Evolutionary conservation across 1,139 yeast genomes (phyloP).

Genomic region (Taphrina populina): DNA sequence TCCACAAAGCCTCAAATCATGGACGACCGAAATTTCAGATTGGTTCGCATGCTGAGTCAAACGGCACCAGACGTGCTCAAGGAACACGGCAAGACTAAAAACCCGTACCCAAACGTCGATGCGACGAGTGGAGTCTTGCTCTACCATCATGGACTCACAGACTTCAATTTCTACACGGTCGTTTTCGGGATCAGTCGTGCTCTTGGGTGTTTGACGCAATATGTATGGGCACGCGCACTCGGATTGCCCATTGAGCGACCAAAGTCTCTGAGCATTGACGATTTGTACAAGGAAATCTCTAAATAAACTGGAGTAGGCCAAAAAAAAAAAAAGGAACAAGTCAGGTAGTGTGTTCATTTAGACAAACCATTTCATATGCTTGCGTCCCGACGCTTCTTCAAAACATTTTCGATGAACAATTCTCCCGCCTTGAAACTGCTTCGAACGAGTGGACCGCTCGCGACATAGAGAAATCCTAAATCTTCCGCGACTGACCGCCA

Average conservation of each 20-base stretch:
- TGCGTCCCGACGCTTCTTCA: slow-evolving; percentile 53
- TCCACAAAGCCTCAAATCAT: slow-evolving; percentile 57
- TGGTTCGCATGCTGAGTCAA: slow-evolving; percentile 64
- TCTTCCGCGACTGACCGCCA: slow-evolving; percentile 89
- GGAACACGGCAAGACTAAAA: slow-evolving; percentile 62
- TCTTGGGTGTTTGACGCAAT: slow-evolving; percentile 66
- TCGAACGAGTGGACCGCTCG: slow-evolving; percentile 94
- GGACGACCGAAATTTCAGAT: slow-evolving; percentile 88
- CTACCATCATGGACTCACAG: slow-evolving; percentile 59
- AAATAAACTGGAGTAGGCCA: no score
- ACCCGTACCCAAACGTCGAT: slow-evolving; percentile 66
- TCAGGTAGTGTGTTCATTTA: no score
- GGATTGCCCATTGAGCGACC: slow-evolving; percentile 98
- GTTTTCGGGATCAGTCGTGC: slow-evolving; percentile 62
- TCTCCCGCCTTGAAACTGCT: slow-evolving; percentile 98
- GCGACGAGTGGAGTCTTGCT: slow-evolving; percentile 59
- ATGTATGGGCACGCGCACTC: slow-evolving; percentile 91
- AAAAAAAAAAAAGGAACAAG: no score
- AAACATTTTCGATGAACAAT: slow-evolving; percentile 90
- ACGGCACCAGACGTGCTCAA: slow-evolving; percentile 58
- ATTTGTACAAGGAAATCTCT: slow-evolving; percentile 29
- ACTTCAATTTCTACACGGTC: slow-evolving; percentile 58
- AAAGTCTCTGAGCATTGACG: slow-evolving; percentile 49
- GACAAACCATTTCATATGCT: no score
- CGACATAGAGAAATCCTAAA: slow-evolving; percentile 92